Evolutionary conservation across 441 rosid genomes (phyloP).

Genomic region (Populus hybrid): DNA sequence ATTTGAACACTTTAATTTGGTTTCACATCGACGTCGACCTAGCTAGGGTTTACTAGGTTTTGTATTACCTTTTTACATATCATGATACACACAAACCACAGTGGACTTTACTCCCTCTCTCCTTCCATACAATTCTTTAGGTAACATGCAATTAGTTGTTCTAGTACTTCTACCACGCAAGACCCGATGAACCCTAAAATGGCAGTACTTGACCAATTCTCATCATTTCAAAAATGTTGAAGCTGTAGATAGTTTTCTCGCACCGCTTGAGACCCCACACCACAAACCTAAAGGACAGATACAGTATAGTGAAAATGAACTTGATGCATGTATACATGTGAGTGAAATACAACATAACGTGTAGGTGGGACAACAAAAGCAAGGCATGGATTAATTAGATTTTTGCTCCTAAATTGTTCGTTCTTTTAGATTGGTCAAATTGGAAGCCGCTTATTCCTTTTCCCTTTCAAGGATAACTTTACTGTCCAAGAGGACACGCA

Average conservation of each 20-base stretch:
- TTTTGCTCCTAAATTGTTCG: background rate
- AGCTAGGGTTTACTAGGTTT: too few species aligned
- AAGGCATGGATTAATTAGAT: background rate
- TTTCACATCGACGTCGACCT: too few species aligned
- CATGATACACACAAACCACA: background rate
- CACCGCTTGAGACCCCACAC: conserved; percentile 19
- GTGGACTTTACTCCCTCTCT: background rate
- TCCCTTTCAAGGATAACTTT: background rate
- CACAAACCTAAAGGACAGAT: background rate
- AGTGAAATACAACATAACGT: conserved; percentile 23
- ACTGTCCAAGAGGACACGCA: conserved; percentile 14
- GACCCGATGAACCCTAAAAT: background rate
- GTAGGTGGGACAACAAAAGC: conserved; percentile 14
- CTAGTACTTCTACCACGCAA: background rate
- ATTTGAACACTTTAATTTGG: too few species aligned
- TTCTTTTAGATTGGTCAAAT: conserved; percentile 19
- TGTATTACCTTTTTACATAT: background rate
- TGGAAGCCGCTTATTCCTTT: conserved; percentile 15
- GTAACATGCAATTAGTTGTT: background rate
- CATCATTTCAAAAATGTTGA: background rate
- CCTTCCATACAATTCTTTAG: background rate
- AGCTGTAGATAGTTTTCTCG: conserved; percentile 5
- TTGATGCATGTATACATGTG: conserved; percentile 7
- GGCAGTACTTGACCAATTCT: background rate
- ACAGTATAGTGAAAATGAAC: background rate